A percentile compares a stretch with the other conserved stretches of the same genome.
These are phyloP conservation scores for Coffea humblotiana DNA, from an alignment of 305 asterid species.

Conservation along the genomic window DNA sequence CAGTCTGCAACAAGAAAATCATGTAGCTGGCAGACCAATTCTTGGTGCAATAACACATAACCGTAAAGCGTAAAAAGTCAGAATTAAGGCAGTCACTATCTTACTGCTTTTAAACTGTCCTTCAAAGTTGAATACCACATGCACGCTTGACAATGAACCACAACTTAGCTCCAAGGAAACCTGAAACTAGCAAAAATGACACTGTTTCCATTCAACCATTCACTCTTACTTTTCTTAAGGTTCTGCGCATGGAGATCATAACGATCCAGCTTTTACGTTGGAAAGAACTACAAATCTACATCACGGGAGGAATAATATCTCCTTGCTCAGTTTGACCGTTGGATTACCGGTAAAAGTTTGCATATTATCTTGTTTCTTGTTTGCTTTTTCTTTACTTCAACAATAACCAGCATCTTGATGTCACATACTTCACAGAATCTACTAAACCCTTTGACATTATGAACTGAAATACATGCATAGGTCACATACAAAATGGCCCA, in stretches of 20 bases:
- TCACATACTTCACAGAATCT: not conserved
- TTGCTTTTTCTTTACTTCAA: too few relatives aligned
- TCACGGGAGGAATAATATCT: slow-evolving; percentile 56
- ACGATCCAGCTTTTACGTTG: slow-evolving; percentile 41
- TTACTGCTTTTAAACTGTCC: not conserved
- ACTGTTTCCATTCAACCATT: too few relatives aligned
- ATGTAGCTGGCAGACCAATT: not conserved
- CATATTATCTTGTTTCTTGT: too few relatives aligned
- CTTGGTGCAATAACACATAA: not conserved
- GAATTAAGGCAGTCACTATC: not conserved
- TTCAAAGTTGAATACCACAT: too few relatives aligned
- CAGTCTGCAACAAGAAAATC: not conserved
- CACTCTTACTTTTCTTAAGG: slow-evolving; percentile 30
- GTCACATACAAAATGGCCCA: not conserved
- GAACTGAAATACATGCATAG: not conserved
- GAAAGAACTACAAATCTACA: slow-evolving; percentile 33
- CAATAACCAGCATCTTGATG: too few relatives aligned
- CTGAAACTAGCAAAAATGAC: too few relatives aligned
- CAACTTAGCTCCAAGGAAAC: too few relatives aligned
- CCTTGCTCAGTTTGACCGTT: slow-evolving; percentile 75
- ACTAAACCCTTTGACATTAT: not conserved
- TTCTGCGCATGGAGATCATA: slow-evolving; percentile 54
- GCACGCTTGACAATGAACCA: too few relatives aligned
- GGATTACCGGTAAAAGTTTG: slow-evolving; percentile 67
- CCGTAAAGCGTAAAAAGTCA: not conserved